Evolutionary conservation across 208 protist genomes (phyloP).

Genomic region (Trypanosoma lewisi): DNA sequence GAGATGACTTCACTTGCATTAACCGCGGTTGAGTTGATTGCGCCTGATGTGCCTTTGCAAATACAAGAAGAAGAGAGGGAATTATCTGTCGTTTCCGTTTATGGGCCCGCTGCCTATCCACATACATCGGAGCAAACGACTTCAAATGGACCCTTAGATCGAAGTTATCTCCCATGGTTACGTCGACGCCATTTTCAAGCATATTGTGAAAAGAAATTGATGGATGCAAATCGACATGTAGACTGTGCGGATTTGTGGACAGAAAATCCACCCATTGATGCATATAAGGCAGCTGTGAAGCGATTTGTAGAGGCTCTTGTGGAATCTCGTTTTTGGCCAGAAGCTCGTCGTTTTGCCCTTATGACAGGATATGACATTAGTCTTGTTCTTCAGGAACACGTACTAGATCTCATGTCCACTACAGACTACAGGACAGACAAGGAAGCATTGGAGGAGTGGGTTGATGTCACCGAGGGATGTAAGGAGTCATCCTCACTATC

Average conservation of each 20-base stretch:
- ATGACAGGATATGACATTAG: conserved; percentile 30
- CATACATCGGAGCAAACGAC: neutral
- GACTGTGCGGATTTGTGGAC: conserved; percentile 82
- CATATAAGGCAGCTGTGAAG: conserved; percentile 40
- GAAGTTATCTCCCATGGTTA: conserved; percentile 69
- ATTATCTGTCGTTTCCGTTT: neutral
- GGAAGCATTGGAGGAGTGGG: conserved; percentile 43
- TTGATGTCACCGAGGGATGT: conserved; percentile 52
- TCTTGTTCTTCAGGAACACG: conserved; percentile 59
- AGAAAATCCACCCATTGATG: conserved; percentile 37
- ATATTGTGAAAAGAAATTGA: conserved; percentile 74
- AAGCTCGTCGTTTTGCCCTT: conserved; percentile 60
- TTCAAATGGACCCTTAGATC: conserved; percentile 37
- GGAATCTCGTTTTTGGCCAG: conserved; percentile 64
- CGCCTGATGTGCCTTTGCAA: conserved; percentile 30
- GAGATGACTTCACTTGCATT: conserved; percentile 66
- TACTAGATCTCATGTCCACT: conserved; percentile 36
- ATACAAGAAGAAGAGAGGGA: conserved; percentile 6
- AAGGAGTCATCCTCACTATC: conserved; percentile 48
- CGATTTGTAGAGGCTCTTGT: conserved; percentile 63
- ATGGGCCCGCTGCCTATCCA: conserved; percentile 1
- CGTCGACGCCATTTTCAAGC: conserved; percentile 70
- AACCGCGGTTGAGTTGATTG: conserved; percentile 64
- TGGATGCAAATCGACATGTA: conserved; percentile 49
- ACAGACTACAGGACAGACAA: conserved; percentile 29